Percentiles rank a stretch among this genome's conserved stretches.
Conservation (phyloP, 1,284 basidiomycete genomes). For the Termitomyces sp. region DNA sequence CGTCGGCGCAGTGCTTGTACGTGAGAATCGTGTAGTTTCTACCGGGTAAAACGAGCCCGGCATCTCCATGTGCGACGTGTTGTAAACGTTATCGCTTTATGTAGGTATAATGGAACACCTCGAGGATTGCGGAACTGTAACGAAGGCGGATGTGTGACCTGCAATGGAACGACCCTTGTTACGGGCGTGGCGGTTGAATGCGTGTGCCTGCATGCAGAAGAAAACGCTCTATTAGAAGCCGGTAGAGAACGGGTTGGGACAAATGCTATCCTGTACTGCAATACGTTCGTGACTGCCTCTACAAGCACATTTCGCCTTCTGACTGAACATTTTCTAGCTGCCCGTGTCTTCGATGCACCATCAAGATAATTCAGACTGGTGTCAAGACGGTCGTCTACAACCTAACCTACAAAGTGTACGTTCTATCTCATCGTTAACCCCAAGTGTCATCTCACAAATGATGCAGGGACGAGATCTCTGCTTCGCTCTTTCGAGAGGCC, state of each 20-base stretch:
- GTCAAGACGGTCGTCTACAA: constrained; percentile 95
- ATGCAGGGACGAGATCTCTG: constrained; percentile 74
- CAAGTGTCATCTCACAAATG: not conserved
- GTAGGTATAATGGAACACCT: constrained; percentile 94
- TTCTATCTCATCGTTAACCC: not conserved
- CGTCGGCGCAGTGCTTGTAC: constrained; percentile 89
- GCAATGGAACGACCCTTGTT: constrained; percentile 58
- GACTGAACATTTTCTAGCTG: constrained; percentile 54
- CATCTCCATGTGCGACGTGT: not conserved
- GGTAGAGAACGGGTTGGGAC: constrained; percentile 81
- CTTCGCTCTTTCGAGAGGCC: constrained; percentile 70
- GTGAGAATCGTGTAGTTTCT: constrained; percentile 84
- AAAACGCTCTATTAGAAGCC: constrained; percentile 94
- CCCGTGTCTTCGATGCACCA: constrained; percentile 91
- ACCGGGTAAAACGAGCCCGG: constrained; percentile 59
- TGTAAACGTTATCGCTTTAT: constrained; percentile 1
- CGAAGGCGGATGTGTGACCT: constrained; percentile 81
- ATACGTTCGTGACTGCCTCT: constrained; percentile 47
- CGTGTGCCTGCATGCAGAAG: constrained; percentile 95
- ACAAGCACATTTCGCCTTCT: not conserved
- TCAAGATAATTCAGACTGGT: constrained; percentile 96
- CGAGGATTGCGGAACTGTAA: constrained; percentile 85
- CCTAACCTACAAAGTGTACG: constrained; percentile 90
- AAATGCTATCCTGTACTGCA: constrained; percentile 88
- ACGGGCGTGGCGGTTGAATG: constrained; percentile 74